Evolutionary conservation across 1,139 yeast genomes (phyloP).

Genomic region (Blastobotrys serpentis): DNA sequence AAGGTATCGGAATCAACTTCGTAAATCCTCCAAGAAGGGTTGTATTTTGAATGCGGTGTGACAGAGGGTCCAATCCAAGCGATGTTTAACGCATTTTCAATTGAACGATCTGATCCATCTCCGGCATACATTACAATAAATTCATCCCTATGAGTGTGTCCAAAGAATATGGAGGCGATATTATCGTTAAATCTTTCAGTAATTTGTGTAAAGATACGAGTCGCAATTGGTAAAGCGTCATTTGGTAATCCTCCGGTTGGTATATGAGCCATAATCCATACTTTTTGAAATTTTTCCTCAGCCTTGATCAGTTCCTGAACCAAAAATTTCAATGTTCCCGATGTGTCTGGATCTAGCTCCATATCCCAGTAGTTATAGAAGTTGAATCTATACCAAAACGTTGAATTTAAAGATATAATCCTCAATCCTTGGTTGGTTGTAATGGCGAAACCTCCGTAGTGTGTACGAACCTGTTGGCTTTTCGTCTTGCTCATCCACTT

Average conservation of each 20-base stretch:
- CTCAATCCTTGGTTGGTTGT: constrained; percentile 58
- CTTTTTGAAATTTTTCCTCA: constrained; percentile 58
- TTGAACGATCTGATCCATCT: constrained; percentile 39
- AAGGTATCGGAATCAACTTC: constrained; percentile 64
- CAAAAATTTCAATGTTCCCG: constrained; percentile 63
- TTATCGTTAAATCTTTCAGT: constrained; percentile 64
- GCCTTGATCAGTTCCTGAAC: constrained; percentile 59
- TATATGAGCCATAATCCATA: constrained; percentile 71
- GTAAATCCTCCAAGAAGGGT: constrained; percentile 73
- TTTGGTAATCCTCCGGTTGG: constrained; percentile 50
- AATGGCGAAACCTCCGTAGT: constrained; percentile 63
- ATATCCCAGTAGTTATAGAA: constrained; percentile 61
- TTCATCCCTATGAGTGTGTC: constrained; percentile 72
- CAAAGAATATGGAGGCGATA: constrained; percentile 67
- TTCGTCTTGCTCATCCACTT: constrained; percentile 34
- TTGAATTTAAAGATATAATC: constrained; percentile 64
- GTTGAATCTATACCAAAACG: constrained; percentile 64
- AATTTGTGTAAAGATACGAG: constrained; percentile 55
- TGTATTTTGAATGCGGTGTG: constrained; percentile 57
- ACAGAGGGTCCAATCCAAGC: constrained; percentile 69
- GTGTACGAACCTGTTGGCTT: constrained; percentile 38
- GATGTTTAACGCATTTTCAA: constrained; percentile 50
- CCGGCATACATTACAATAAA: constrained; percentile 56
- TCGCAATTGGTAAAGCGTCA: constrained; percentile 63
- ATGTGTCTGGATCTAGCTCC: constrained; percentile 54